Evolutionary conservation across 306 rosid genomes (phyloP), one percentile per base, ranked within the genome.

Genomic region (Chamaecrista fasciculata): DNA sequence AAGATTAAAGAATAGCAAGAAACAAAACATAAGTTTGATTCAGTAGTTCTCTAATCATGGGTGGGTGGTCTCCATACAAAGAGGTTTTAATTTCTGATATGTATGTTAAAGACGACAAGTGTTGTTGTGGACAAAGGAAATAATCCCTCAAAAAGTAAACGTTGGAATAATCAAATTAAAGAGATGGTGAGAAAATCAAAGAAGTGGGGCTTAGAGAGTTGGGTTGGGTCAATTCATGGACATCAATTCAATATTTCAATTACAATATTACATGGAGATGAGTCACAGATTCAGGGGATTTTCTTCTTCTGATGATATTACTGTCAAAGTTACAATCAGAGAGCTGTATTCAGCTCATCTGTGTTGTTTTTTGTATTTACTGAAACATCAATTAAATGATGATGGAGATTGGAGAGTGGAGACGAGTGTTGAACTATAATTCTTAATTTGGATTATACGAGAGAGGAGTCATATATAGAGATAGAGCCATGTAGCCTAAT

Each of bases 171-270:
- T n/a, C n/a, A 8, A 42, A 11, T 12, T 0, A 15, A 11, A 39
- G 44, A 39, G 44, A 19, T 15, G 60, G 40, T 34, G 40, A 34
- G 40, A 7, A 34, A 34, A 34, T 7, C 40, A 34, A 34, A 34
- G 44, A 39, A 2, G 33, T 46, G 36, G 42, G n/a, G 23, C 55
- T 8, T 5, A 39, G 33, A 28, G 58, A 53, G 0, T 37, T 37
- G 42, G 69, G 55, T 69, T 37, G 42, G 69, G 55, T 69, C 80
- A 50, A 69, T 69, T 33, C 6, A 33, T 33, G 36, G n/a, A n/a
- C n/a, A n/a, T n/a, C n/a, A n/a, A n/a, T n/a, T n/a, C n/a, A n/a
- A n/a, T n/a, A n/a, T n/a, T n/a, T n/a, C n/a, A n/a, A n/a, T n/a
- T n/a, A n/a, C n/a, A n/a, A n/a, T n/a, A n/a, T n/a, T n/a, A n/a